Evolutionary conservation across 345 rosid genomes (phyloP).

Genomic region (Cochlearia excelsa): DNA sequence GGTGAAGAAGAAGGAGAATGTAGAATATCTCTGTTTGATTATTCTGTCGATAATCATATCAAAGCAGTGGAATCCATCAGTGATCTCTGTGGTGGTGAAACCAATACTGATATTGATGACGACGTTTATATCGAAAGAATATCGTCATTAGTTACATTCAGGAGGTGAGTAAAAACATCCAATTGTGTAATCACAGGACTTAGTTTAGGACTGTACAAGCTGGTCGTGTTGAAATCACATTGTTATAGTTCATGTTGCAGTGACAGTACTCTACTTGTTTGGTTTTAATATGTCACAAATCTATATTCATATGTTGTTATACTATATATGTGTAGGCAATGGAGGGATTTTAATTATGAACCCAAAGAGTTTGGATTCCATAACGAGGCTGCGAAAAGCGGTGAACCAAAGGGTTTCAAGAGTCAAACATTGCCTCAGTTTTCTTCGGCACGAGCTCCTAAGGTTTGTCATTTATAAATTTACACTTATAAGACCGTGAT

Average conservation of each 20-base stretch:
- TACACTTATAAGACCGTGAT: neutral
- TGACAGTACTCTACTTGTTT: neutral
- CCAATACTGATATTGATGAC: slow-evolving; percentile 27
- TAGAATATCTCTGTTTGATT: slow-evolving; percentile 59
- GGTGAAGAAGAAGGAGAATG: slow-evolving; percentile 34
- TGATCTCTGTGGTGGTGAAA: slow-evolving; percentile 61
- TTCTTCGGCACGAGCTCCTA: slow-evolving; percentile 72
- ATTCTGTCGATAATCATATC: slow-evolving; percentile 62
- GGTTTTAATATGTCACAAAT: neutral
- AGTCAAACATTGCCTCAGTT: slow-evolving; percentile 59
- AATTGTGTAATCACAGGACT: neutral
- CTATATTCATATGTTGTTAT: neutral
- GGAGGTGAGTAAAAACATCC: slow-evolving; percentile 44
- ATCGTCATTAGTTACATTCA: slow-evolving; percentile 58
- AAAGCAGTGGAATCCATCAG: slow-evolving; percentile 50
- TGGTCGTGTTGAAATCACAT: neutral
- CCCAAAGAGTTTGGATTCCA: slow-evolving; percentile 54
- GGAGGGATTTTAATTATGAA: slow-evolving; percentile 57
- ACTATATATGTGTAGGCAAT: slow-evolving; percentile 42
- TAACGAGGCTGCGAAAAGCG: slow-evolving; percentile 29
- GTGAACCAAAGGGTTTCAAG: slow-evolving; percentile 30
- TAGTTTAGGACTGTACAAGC: neutral
- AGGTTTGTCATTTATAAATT: slow-evolving; percentile 38
- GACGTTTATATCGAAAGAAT: slow-evolving; percentile 38
- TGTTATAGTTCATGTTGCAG: neutral